Conservation (phyloP, 2,329 filamentous ascomycete species). For the Teratosphaeria destructans region DNA sequence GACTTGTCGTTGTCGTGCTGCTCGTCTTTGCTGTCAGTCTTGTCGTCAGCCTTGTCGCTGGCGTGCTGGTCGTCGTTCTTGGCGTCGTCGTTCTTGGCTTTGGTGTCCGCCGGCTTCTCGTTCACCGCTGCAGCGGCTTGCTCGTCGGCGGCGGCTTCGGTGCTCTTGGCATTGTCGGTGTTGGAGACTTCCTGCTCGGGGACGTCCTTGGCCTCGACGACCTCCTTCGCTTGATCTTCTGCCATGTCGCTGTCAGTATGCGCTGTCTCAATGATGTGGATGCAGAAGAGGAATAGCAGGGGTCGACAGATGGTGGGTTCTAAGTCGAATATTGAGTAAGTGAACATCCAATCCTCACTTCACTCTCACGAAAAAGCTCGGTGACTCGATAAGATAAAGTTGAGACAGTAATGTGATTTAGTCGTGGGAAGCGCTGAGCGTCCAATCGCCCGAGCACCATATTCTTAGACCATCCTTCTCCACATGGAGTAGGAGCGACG, state of each 20-base stretch:
- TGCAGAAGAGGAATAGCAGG: neutral
- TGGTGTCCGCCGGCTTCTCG: conserved; percentile 7
- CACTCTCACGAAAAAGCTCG: conserved; percentile 48
- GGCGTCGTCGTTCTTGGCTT: conserved; percentile 4
- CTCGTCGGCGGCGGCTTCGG: conserved; percentile 2
- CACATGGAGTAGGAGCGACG: neutral
- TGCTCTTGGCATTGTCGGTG: conserved; percentile 1
- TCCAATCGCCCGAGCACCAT: neutral
- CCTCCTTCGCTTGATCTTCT: conserved; percentile 6
- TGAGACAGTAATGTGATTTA: neutral
- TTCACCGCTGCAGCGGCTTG: conserved; percentile 7
- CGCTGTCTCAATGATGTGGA: neutral
- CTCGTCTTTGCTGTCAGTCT: neutral
- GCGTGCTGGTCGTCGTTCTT: neutral
- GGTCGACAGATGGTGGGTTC: neutral
- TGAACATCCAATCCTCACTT: conserved; percentile 35
- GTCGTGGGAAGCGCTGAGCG: neutral
- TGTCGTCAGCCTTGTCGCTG: neutral
- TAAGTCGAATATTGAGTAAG: neutral
- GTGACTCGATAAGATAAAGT: conserved; percentile 3
- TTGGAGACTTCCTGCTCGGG: conserved; percentile 4
- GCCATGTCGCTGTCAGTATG: conserved; percentile 2
- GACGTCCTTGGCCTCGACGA: conserved; percentile 4
- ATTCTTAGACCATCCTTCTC: neutral
- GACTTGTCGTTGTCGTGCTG: neutral